Conservation (phyloP, 257 asterid species). For the Coffea eugenioides region DNA sequence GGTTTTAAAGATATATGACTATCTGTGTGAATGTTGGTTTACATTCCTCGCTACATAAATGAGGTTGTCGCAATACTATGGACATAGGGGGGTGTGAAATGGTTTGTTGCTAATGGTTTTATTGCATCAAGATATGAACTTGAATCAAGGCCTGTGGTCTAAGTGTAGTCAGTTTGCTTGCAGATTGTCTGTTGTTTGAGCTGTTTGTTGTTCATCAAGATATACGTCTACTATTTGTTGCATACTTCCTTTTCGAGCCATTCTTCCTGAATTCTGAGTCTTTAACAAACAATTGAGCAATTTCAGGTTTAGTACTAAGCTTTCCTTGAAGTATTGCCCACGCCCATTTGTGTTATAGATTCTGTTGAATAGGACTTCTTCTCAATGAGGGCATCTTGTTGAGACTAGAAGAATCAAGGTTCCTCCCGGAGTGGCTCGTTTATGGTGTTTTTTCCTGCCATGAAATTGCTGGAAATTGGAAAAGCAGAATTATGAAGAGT, state of each 20-base stretch:
- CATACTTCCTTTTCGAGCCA: not conserved
- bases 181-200: not conserved
- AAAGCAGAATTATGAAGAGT: constrained; percentile 14
- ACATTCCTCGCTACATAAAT: not conserved
- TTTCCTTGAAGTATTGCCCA: not conserved
- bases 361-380: not conserved
- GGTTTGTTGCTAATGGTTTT: not conserved
- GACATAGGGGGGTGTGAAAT: not conserved
- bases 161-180: no score
- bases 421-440: not conserved
- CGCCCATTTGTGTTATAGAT: not conserved
- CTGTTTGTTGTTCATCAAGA: not conserved
- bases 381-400: not conserved
- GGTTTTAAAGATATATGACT: not conserved
- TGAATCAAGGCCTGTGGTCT: not conserved
- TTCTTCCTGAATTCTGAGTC: not conserved
- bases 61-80: no score
- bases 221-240: not conserved
- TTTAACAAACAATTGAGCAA: not conserved
- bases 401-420: not conserved
- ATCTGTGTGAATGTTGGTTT: not conserved
- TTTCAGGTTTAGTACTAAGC: not conserved
- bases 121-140: not conserved
- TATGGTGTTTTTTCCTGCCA: not conserved
- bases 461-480: not conserved